These are phyloP conservation scores for Apostasia ramifera DNA, from an alignment of 106 monocot genomes.

Conservation along the genomic window DNA sequence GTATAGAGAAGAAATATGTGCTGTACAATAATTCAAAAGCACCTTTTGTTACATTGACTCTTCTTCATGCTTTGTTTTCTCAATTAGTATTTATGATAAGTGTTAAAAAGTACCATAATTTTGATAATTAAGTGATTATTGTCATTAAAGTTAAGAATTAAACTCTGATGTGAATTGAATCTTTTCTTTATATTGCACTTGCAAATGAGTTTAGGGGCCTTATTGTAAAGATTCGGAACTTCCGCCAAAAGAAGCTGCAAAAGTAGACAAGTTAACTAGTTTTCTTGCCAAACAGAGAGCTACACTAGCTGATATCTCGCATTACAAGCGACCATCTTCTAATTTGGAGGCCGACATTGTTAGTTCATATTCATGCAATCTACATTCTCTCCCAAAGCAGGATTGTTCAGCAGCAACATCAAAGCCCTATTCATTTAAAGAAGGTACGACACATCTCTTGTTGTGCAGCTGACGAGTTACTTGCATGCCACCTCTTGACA, in stretches of 20 bases:
- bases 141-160: neutral
- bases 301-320: constrained; percentile 26
- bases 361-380: constrained; percentile 48
- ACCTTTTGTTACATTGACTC: too few species aligned
- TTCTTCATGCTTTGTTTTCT: too few species aligned
- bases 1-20: too few species aligned
- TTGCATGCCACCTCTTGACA: too few species aligned
- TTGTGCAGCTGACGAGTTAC: neutral
- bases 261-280: constrained; percentile 28
- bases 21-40: too few species aligned
- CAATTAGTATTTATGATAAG: too few species aligned
- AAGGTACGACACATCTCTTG: constrained; percentile 32
- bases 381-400: constrained; percentile 52
- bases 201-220: constrained; percentile 41
- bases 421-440: constrained; percentile 59
- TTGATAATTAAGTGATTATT: neutral
- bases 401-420: constrained; percentile 60
- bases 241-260: constrained; percentile 46
- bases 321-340: constrained; percentile 52
- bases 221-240: constrained; percentile 60
- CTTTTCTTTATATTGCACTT: neutral
- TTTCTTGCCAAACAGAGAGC: constrained; percentile 35
- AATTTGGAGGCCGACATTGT: constrained; percentile 57
- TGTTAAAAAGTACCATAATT: neutral
- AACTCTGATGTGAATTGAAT: neutral